A percentile compares a stretch with the other conserved stretches of the same genome.
Conservation (phyloP, 768 basidiomycete species). For the Pleurotus cornucopiae region DNA sequence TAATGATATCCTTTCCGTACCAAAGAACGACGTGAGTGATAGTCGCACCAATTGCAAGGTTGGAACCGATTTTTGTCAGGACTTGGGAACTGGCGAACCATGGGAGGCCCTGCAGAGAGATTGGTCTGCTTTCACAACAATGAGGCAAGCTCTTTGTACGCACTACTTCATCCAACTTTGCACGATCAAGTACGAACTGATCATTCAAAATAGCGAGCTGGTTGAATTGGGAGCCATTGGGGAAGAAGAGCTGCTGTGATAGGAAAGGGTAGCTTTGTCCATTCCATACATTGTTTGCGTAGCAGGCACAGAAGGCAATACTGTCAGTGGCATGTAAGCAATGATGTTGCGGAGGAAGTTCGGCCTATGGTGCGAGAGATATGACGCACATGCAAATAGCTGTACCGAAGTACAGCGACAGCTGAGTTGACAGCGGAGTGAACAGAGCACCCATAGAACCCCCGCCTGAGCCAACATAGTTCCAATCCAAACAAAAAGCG, state of each 20-base stretch:
- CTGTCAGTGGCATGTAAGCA: constrained; percentile 14
- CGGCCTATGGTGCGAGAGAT: background rate
- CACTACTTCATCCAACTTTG: constrained; percentile 42
- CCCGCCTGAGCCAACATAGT: constrained; percentile 45
- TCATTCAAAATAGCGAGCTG: constrained; percentile 50
- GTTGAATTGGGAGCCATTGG: constrained; percentile 44
- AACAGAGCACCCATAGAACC: constrained; percentile 40
- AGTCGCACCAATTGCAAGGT: constrained; percentile 40
- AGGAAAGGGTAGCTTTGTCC: constrained; percentile 59
- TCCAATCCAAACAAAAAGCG: constrained; percentile 60
- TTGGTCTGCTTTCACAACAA: no score
- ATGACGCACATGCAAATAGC: constrained; percentile 44
- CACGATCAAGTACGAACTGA: constrained; percentile 44
- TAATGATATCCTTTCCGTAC: constrained; percentile 46
- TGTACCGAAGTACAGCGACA: constrained; percentile 48
- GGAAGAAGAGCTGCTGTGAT: constrained; percentile 34
- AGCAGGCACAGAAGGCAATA: constrained; percentile 41
- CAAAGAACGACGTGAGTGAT: constrained; percentile 50
- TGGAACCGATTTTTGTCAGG: constrained; percentile 32
- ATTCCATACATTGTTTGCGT: constrained; percentile 49
- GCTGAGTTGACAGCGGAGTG: constrained; percentile 52
- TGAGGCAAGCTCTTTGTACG: background rate
- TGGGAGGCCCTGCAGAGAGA: constrained; percentile 28
- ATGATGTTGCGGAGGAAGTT: background rate
- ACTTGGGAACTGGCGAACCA: constrained; percentile 45